Conservation (phyloP, 2,329 filamentous ascomycete species). For the Phyllosticta paracitricarpa region DNA sequence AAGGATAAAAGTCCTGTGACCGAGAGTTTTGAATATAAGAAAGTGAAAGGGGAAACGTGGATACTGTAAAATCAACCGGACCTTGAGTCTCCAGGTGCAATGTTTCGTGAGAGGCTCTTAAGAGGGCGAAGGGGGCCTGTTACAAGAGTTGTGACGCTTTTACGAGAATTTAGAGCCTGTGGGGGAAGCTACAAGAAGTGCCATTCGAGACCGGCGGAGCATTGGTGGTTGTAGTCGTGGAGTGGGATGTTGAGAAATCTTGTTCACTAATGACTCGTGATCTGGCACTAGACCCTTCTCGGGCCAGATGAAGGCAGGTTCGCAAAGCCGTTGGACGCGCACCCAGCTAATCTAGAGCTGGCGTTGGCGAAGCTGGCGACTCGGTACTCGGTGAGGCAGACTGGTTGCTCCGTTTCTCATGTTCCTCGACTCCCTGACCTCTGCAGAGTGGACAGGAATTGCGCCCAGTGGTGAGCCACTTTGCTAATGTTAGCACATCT, state of each 20-base stretch:
- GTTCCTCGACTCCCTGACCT: conserved; percentile 48
- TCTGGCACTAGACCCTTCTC: not conserved
- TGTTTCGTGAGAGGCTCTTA: not conserved
- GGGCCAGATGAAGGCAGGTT: not conserved
- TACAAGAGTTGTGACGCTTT: not conserved
- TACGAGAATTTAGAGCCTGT: not conserved
- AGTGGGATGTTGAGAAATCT: not conserved
- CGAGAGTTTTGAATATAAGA: not conserved
- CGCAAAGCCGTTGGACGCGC: not conserved
- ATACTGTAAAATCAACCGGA: not conserved
- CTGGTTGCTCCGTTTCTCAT: conserved; percentile 12
- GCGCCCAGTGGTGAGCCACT: conserved; percentile 60
- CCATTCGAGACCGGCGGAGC: not conserved
- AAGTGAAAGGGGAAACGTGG: not conserved
- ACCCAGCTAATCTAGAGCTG: not conserved
- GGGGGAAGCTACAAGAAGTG: not conserved
- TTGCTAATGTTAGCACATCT: conserved; percentile 1
- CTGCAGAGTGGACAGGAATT: conserved; percentile 55
- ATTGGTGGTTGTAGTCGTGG: not conserved
- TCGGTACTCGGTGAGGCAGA: conserved; percentile 1
- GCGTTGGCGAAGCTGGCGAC: not conserved
- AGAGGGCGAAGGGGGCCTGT: not conserved
- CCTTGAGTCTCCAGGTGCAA: not conserved
- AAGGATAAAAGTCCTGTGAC: not conserved
- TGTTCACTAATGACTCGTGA: not conserved